Base-by-base conservation (phyloP, 2,329 filamentous ascomycete genomes). In the Leptographium wingfieldii region DNA sequence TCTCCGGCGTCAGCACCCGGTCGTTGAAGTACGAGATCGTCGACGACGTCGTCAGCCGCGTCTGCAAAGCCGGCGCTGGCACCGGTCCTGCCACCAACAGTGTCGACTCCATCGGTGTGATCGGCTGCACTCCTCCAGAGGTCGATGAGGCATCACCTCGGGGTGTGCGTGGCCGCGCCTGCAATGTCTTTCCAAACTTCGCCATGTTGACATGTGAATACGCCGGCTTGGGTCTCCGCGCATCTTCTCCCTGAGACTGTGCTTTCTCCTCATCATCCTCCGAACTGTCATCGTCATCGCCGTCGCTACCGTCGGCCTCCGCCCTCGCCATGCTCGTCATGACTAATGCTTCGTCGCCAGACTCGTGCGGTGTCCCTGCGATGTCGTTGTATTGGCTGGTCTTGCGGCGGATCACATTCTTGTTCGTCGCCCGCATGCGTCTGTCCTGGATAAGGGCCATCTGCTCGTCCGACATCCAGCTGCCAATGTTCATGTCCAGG, bases 1-100 rank as follows among this genome's bases (percentile, higher is more conserved):
- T 96, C 72, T 99, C 94, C 0, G 94, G 92, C 0, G 90, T 92
- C 16, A 99, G 79, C 33, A 99, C 88, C 33, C 94, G 87, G 71
- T 99, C 94, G 71, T 95, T 94, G 72, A 96, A 95, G 73, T 97
- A 97, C 0, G 92, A 96, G 43, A 99, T 95, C 84, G 96, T 95
- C n/a, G 87, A 92, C 0, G 90, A 92, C 70, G 92, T 95, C 19
- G 92, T 92, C 11, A 99, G 81, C n/a, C 92, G 84, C 1, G 94
- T 97, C 66, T 82, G 85, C 63, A 96, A 9, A 9, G 74, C 0
- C 80, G 73, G 55, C 78, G 81, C 63, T 6, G 81, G 73, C 67
- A 38, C 68, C 43, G 1, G 25, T 25, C 35, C 19, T 31, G 5
- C 11, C 2, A 14, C 55, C 19, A 35, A 3, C 38, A 11, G 5